Evolutionary conservation across 73 alveolate species (phyloP), one percentile per base, ranked within the genome.

Genomic region (Diophrys sp.): DNA sequence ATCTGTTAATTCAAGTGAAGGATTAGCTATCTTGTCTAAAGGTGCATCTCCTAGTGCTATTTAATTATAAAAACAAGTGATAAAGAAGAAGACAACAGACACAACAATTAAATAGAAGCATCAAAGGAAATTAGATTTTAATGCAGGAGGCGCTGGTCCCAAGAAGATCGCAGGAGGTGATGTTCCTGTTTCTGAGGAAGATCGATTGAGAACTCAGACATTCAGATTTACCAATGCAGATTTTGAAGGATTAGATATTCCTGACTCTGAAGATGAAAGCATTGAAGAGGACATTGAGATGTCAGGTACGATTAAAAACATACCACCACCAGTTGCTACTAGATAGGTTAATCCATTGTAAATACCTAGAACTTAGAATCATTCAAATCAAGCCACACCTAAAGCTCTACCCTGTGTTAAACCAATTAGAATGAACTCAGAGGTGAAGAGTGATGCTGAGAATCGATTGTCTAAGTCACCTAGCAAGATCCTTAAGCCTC

Each of bases 231-330:
- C 34, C 55, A 68, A 68, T 29, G 54, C 24, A 2, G 55, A 1
- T 5, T 23, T 55, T 18, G 75, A 68, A 2, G 75, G 11, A 5
- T 44, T 26, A 68, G 62, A 18, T 5, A 11, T 44, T 44, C 62
- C 62, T 44, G 29, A 5, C 24, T 44, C 23, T 29, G 5, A 29
- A 25, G 75, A 68, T 2, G 75, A 68, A 2, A 68, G 54, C 29
- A 68, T 68, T 1, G 75, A 68, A 55, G 75, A 68, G 24, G 75
- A 68, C 29, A 68, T 68, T 68, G 55, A n/a, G n/a, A n/a, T n/a
- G n/a, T n/a, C n/a, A n/a, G n/a, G n/a, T n/a, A n/a, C n/a, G n/a
- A n/a, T n/a, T n/a, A n/a, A n/a, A n/a, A n/a, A n/a, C n/a, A n/a
- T n/a, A n/a, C n/a, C n/a, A n/a, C n/a, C n/a, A n/a, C n/a, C n/a